phyloP scores from a whole-genome alignment of 768 basidiomycete genomes.

The Plicaturopsis crispa region DNA sequence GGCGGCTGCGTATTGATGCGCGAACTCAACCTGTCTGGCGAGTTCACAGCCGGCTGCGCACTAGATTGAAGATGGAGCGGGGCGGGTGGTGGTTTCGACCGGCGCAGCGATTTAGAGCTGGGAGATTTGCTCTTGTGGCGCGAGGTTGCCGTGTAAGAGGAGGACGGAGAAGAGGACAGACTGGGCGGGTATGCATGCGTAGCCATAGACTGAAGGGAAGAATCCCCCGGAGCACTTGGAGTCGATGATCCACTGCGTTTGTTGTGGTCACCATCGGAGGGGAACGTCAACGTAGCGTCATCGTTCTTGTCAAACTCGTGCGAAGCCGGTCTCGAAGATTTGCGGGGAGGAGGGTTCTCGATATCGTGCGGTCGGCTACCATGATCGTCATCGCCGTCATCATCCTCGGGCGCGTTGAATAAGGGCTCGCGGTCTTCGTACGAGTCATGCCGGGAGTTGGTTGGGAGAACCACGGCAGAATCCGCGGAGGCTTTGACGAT shows the following conservation, averaged over 20 bases:
- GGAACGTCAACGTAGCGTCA: conserved; percentile 10
- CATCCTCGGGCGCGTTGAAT: conserved; percentile 42
- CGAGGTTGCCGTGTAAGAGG: conserved; percentile 21
- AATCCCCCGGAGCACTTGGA: conserved; percentile 29
- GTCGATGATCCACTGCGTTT: conserved; percentile 25
- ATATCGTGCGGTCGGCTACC: conserved; percentile 28
- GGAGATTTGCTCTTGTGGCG: conserved; percentile 19
- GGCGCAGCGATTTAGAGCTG: not conserved
- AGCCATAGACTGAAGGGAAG: conserved; percentile 14
- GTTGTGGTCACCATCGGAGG: conserved; percentile 14
- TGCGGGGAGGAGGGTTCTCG: conserved; percentile 33
- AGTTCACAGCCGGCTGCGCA: conserved; percentile 27
- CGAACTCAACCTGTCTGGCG: conserved; percentile 14
- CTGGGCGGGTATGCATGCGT: conserved; percentile 60
- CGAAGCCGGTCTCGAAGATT: conserved; percentile 25
- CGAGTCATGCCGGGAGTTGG: conserved; percentile 28
- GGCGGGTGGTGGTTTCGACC: conserved; percentile 29
- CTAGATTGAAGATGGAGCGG: conserved; percentile 28
- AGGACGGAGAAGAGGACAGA: conserved; percentile 26
- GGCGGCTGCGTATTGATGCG: conserved; percentile 5
- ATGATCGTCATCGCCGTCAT: conserved; percentile 44
- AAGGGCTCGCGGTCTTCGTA: conserved; percentile 48
- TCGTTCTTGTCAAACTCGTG: not conserved
- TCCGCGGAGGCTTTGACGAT: conserved; percentile 71
- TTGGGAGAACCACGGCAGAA: conserved; percentile 28